Conservation (phyloP, 2,329 filamentous ascomycete genomes). For the Apiospora marii region DNA sequence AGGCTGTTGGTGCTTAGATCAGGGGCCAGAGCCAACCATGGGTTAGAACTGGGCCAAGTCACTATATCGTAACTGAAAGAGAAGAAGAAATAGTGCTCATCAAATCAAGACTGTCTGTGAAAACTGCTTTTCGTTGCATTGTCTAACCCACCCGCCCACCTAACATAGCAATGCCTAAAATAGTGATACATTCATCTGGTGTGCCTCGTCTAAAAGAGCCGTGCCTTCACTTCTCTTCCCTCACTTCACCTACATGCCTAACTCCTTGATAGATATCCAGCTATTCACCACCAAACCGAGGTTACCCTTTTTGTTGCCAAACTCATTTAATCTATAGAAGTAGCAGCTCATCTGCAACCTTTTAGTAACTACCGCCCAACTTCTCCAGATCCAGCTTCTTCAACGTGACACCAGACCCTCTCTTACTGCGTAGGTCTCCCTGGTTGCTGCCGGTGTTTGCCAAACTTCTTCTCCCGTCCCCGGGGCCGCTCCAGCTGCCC, state of each 20-base stretch:
- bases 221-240: not conserved
- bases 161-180: not conserved
- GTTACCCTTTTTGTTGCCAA: not conserved
- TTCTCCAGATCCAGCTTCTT: slow-evolving; percentile 39
- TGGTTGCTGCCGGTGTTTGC: slow-evolving; percentile 5
- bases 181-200: slow-evolving; percentile 20
- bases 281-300: not conserved
- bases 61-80: not conserved
- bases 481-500: slow-evolving; percentile 44
- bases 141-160: not conserved
- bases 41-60: not conserved
- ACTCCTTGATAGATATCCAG: slow-evolving; percentile 6
- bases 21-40: not conserved
- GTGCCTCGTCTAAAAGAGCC: not conserved
- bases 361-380: slow-evolving; percentile 37
- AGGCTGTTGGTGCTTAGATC: slow-evolving; percentile 49
- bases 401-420: slow-evolving; percentile 30
- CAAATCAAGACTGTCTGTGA: not conserved
- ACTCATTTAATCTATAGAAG: not conserved
- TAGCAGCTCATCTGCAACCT: not conserved
- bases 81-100: not conserved
- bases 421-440: slow-evolving; percentile 22
- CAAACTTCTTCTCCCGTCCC: slow-evolving; percentile 21
- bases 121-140: not conserved
- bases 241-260: too few relatives aligned